Evolutionary conservation across 1,284 basidiomycete genomes (phyloP).

Genomic region (Cystobasidiaceae sp.): DNA sequence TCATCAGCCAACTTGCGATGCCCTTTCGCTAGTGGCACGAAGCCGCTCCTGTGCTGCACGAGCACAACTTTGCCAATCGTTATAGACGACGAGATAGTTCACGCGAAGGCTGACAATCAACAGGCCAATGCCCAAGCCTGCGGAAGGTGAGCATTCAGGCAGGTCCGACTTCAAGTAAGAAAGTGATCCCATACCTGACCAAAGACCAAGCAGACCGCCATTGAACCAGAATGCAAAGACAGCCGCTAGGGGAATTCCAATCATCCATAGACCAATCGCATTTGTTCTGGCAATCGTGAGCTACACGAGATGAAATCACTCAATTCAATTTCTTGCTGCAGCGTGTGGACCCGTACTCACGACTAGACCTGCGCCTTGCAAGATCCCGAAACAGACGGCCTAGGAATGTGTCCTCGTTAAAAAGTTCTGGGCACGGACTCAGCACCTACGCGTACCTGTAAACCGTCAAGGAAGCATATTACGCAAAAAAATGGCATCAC

Average conservation of each 20-base stretch:
- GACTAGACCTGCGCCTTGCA: too few species aligned
- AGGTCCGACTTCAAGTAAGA: neutral
- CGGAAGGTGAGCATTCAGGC: neutral
- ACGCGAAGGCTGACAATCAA: neutral
- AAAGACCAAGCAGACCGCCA: slow-evolving; percentile 6
- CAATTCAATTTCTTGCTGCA: neutral
- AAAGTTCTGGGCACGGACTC: too few species aligned
- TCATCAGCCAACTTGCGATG: neutral
- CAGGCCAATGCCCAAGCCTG: slow-evolving; percentile 1
- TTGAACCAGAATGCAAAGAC: slow-evolving; percentile 8
- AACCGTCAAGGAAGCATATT: slow-evolving; percentile 1
- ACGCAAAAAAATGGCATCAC: slow-evolving; percentile 16
- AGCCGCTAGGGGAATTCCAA: slow-evolving; percentile 2
- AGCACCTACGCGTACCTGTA: slow-evolving; percentile 6
- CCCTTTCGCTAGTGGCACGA: neutral
- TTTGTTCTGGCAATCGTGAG: slow-evolving; percentile 2
- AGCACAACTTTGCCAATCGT: neutral
- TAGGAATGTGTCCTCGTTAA: neutral
- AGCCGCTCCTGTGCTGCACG: neutral
- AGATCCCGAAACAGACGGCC: too few species aligned
- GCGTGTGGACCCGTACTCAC: too few species aligned
- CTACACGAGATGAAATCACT: neutral
- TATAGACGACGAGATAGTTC: neutral
- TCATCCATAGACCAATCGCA: neutral
- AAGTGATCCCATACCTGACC: slow-evolving; percentile 10